Base-by-base conservation (phyloP, 164 flowering plant genomes). In the Aristolochia californica region DNA sequence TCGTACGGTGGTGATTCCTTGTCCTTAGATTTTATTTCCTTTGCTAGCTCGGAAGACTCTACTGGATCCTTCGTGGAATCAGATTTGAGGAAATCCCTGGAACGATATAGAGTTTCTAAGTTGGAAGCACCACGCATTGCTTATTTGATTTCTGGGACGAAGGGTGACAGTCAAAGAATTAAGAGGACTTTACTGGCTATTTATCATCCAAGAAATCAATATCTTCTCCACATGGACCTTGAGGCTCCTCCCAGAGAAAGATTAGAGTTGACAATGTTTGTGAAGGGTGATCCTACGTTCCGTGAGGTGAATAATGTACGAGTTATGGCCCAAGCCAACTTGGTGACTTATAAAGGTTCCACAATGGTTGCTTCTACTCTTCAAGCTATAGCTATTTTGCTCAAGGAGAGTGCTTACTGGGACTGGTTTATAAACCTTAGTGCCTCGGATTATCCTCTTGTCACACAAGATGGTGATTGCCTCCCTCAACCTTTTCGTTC, bases 371-470 rank as follows among this genome's bases (percentile, higher is more conserved):
- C 97, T 59, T 80, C 76, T 67, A 93, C 99, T 9, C 90, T 93
- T 53, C 97, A 93, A 66, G 99, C 99, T 0, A 72, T 84, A 53
- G 84, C 99, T 8, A 79, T 93, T 67, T 58, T 93, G 74, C 67
- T 93, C 70, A 93, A 70, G 77, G 95, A 87, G 71, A 77, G 85
- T 65, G 61, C 61, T 61, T 78, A 76, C 17, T 93, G 99, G 99
- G 96, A 89, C 63, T 93, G 99, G 97, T 93, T 93, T 72, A 79
- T 93, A 43, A 93, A 93, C 65, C 90, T 93, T 65, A 89, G 99
- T 65, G 97, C 99, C 60, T 87, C 99, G 5, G 97, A 93, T 78
- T 93, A 93, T 80, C 99, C 99, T 54, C 91, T 93, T 15, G 77
- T 89, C 71, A 83, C 96, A 34, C 99, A 87, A 78, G 99, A 93